Percentiles rank a stretch among this genome's conserved stretches.
Conservation (phyloP, 2,329 filamentous ascomycete genomes). For the Aspergillus novoparasiticus region DNA sequence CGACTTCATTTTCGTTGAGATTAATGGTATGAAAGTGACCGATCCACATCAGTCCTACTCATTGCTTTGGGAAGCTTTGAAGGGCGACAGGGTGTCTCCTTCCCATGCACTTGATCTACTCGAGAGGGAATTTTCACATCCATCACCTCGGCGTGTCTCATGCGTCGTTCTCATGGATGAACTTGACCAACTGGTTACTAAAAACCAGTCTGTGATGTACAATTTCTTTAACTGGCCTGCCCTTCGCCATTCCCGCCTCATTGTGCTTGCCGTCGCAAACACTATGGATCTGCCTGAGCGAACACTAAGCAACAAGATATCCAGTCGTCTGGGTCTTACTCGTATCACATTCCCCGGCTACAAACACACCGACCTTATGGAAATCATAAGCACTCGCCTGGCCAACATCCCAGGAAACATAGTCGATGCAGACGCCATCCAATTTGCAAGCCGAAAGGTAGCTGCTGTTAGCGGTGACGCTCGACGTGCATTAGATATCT, state of each 20-base stretch:
- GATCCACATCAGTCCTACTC: slow-evolving; percentile 97
- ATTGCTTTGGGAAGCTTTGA: slow-evolving; percentile 91
- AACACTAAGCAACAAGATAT: slow-evolving; percentile 98
- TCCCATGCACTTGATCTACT: slow-evolving; percentile 88
- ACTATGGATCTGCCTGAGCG: slow-evolving; percentile 98
- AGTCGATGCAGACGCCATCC: slow-evolving; percentile 88
- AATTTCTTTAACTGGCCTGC: slow-evolving; percentile 99
- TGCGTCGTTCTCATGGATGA: slow-evolving; percentile 99
- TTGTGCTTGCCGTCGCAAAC: slow-evolving; percentile 96
- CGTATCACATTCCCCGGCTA: slow-evolving; percentile 97
- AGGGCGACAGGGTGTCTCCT: slow-evolving; percentile 88
- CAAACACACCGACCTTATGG: slow-evolving; percentile 95
- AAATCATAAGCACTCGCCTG: slow-evolving; percentile 92
- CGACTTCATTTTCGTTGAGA: slow-evolving; percentile 98
- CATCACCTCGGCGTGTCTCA: slow-evolving; percentile 85
- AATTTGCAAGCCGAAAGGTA: slow-evolving; percentile 95
- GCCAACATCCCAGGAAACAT: slow-evolving; percentile 85
- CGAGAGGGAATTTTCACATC: slow-evolving; percentile 89
- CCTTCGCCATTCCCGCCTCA: slow-evolving; percentile 84
- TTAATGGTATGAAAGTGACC: slow-evolving; percentile 99
- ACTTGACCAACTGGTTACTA: slow-evolving; percentile 94
- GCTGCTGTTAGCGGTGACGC: slow-evolving; percentile 95
- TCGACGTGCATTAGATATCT: slow-evolving; percentile 89
- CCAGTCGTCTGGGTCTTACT: slow-evolving; percentile 83
- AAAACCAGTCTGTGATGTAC: slow-evolving; percentile 99